Evolutionary conservation across 1,139 yeast genomes (phyloP).

Genomic region (Nakaseomyces glabratus): DNA sequence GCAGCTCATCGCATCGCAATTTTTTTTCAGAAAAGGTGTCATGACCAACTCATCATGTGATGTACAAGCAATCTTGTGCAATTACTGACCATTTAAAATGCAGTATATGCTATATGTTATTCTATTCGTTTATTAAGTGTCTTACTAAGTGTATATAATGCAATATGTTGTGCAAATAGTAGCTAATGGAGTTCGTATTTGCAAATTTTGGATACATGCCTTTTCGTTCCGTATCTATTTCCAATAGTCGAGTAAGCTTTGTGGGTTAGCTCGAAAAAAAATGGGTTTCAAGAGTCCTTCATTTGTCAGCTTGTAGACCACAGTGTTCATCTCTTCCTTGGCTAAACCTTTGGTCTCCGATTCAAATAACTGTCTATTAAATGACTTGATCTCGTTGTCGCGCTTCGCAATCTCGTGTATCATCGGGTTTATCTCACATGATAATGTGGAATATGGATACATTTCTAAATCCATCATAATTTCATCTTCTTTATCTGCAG

Average conservation of each 20-base stretch:
- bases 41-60: too few species aligned
- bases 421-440: slow-evolving; percentile 21
- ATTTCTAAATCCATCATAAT: slow-evolving; percentile 2
- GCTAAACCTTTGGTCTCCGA: slow-evolving; percentile 11
- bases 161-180: too few species aligned
- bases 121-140: too few species aligned
- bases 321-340: slow-evolving; percentile 12
- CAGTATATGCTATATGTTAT: too few species aligned
- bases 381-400: slow-evolving; percentile 14
- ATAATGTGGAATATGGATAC: slow-evolving; percentile 9
- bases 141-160: too few species aligned
- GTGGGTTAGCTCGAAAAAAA: slow-evolving; percentile 20
- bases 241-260: slow-evolving; percentile 16
- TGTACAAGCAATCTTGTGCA: too few species aligned
- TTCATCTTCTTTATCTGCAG: slow-evolving; percentile 1
- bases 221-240: too few species aligned
- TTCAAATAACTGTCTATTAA: slow-evolving; percentile 16
- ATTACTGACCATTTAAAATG: too few species aligned
- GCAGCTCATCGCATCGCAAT: too few species aligned
- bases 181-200: too few species aligned
- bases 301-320: slow-evolving; percentile 13
- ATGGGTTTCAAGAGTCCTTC: slow-evolving; percentile 18
- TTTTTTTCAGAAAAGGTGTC: too few species aligned
- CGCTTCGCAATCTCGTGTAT: slow-evolving; percentile 21
- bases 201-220: too few species aligned